Base-by-base conservation (phyloP, 805 yeast genomes). In the Metschnikowia similis region DNA sequence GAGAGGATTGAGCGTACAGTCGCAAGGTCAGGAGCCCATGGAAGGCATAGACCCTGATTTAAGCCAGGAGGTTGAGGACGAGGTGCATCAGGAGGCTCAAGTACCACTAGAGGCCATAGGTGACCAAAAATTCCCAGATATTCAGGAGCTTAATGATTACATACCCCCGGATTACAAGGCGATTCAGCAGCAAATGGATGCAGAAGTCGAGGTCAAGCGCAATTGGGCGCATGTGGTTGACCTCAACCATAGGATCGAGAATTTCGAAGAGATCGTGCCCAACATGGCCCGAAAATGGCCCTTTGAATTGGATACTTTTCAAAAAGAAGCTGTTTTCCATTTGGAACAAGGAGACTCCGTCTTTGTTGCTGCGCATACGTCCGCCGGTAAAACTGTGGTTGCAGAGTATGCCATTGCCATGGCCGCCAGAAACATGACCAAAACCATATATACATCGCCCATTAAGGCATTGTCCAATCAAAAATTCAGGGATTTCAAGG, bases 321-420 rank as follows among this genome's bases (percentile, higher is more conserved):
- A 94, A 65, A 90, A 94, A 63, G 98, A 94, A 69, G 99, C 99
- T 0, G 87, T 94, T 0, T 94, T 87, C 63, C 98, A 91, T 67
- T 74, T 94, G 53, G 99, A 94, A 63, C 96, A 90, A 66, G 98
- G 98, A 35, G 99, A 94, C 63, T 92, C 98, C 7, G 99, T 94
- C 3, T 94, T 94, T 69, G 96, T 94, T 2, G 98, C 98, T 3
- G 99, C 99, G 0, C 99, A 92, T 66, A 92, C 99, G 0, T 92
- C 98, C 3, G 99, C 99, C 0, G 99, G 99, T 69, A 92, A 92
- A 63, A 92, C 99, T 0, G 99, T 92, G 3, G 96, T 94, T 27
- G 99, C 99, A 0, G 99, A 92, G 65, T 92, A 92, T 64, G 98
- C 98, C 3, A 94, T 92, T 66, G 96, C 98, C 3, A 85, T 92